phyloP scores from a whole-genome alignment of 2,329 filamentous ascomycete genomes.

The Conoideocrella luteorostrata region DNA sequence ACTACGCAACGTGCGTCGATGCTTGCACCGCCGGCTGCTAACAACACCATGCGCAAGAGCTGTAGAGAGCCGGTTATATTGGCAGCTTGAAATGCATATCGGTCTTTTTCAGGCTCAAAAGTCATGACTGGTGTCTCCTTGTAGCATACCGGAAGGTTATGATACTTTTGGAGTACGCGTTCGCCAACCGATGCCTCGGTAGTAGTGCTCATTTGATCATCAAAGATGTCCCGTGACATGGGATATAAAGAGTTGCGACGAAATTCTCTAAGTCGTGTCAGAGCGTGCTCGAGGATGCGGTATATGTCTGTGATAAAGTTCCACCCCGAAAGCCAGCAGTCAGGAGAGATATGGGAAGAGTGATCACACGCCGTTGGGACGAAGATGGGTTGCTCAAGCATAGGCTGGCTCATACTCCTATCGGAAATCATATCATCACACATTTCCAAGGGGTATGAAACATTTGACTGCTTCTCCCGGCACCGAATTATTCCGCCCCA shows the following conservation, averaged over 20 bases:
- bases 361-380: conserved; percentile 4
- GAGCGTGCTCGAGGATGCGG: conserved; percentile 46
- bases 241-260: conserved; percentile 11
- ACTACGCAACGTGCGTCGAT: conserved; percentile 24
- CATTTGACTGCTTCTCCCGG: conserved; percentile 17
- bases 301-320: conserved; percentile 53
- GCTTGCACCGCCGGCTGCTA: conserved; percentile 20
- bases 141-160: conserved; percentile 20
- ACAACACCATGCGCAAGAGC: conserved; percentile 24
- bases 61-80: conserved; percentile 29
- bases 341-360: conserved; percentile 7
- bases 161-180: conserved; percentile 19
- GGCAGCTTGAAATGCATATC: conserved; percentile 28
- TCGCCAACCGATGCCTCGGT: conserved; percentile 15
- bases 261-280: conserved; percentile 19
- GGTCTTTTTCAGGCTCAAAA: conserved; percentile 20
- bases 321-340: conserved; percentile 48
- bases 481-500: conserved; percentile 29
- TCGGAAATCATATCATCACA: conserved; percentile 38
- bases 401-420: conserved; percentile 1
- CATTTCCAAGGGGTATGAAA: conserved; percentile 17
- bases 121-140: conserved; percentile 20
- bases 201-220: conserved; percentile 11
- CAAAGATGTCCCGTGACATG: conserved; percentile 16
- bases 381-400: conserved; percentile 4